Conservation (phyloP, 345 rosid species). For the Linum tenue region DNA sequence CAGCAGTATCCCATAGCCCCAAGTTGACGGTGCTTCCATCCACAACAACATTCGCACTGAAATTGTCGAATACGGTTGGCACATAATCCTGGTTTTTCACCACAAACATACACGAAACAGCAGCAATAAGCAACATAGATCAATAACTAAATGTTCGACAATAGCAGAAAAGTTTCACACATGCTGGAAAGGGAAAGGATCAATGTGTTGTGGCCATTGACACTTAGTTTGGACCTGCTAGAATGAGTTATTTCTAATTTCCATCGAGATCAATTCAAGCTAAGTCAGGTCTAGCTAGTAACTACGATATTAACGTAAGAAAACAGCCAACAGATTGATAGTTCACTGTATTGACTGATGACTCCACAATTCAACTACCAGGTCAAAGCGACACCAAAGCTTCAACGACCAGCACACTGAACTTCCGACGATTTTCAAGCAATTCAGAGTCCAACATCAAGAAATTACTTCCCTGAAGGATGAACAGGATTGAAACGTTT, state of each 20-base stretch:
- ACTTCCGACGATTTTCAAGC: no score
- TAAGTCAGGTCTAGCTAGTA: no score
- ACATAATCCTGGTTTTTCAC: constrained; percentile 68
- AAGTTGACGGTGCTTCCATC: constrained; percentile 80
- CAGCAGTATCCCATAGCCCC: constrained; percentile 97
- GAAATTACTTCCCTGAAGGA: not conserved
- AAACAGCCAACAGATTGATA: not conserved
- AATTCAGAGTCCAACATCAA: not conserved
- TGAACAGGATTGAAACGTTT: not conserved
- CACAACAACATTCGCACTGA: constrained; percentile 93
- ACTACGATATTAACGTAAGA: no score
- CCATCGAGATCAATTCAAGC: no score
- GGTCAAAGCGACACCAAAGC: not conserved
- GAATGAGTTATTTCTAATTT: no score
- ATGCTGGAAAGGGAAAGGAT: not conserved
- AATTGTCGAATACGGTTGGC: constrained; percentile 90
- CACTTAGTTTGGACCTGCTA: no score
- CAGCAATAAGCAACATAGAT: not conserved
- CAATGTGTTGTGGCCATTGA: no score
- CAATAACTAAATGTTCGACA: no score
- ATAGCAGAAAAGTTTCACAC: not conserved
- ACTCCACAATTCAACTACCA: not conserved
- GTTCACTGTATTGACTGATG: not conserved
- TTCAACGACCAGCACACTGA: no score
- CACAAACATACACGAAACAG: constrained; percentile 7